These are phyloP conservation scores for Calycina herbarum DNA, from an alignment of 2,329 filamentous ascomycete species.

Conservation along the genomic window DNA sequence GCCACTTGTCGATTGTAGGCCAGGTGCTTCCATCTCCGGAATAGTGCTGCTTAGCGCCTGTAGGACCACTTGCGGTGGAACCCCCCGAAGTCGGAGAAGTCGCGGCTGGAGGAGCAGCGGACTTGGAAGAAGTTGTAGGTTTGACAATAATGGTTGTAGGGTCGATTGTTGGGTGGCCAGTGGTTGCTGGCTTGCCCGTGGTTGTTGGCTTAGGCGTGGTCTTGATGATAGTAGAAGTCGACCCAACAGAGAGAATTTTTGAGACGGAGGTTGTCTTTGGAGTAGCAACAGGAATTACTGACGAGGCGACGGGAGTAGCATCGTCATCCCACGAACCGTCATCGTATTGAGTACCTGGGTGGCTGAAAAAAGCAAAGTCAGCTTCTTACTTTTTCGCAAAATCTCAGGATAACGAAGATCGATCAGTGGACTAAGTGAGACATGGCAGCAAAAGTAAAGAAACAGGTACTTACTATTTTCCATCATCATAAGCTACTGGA, in stretches of 20 bases:
- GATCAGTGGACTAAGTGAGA: background rate
- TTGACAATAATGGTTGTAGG: background rate
- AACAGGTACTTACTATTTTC: background rate
- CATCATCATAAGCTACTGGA: constrained; percentile 5
- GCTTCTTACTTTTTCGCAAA: background rate
- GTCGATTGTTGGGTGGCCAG: background rate
- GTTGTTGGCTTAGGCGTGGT: too few species aligned
- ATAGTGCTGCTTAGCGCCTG: constrained; percentile 3
- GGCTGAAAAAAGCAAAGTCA: background rate
- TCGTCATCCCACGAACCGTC: background rate
- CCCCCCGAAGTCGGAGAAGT: background rate
- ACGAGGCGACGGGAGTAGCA: background rate
- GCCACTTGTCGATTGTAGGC: constrained; percentile 12
- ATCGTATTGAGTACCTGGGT: background rate
- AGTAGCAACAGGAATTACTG: background rate
- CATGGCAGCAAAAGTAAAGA: background rate
- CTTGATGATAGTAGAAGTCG: too few species aligned
- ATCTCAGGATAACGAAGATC: background rate
- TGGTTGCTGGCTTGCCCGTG: background rate
- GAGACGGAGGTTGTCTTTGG: background rate
- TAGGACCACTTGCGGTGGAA: background rate
- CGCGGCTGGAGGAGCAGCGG: background rate
- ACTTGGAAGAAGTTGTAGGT: background rate
- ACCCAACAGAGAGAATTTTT: background rate
- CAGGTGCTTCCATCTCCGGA: constrained; percentile 12